These are phyloP conservation scores for Monosporascus sp. DNA, from an alignment of 2,329 filamentous ascomycete genomes.

Conservation along the genomic window DNA sequence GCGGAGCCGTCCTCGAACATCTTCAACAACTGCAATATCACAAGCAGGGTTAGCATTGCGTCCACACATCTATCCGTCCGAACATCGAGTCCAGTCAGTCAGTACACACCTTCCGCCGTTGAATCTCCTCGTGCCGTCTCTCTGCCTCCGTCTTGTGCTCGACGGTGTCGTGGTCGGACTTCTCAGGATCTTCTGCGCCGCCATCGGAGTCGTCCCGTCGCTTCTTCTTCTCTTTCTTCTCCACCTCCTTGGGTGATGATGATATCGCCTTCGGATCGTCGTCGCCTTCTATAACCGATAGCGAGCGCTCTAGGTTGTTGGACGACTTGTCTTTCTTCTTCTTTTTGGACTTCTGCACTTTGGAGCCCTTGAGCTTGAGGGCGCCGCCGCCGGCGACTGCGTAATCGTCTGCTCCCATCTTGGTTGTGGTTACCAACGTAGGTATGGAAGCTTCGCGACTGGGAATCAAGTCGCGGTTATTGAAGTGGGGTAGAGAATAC, in stretches of 20 bases:
- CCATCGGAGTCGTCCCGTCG: conserved; percentile 13
- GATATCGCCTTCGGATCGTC: background rate
- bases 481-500: too few relatives aligned
- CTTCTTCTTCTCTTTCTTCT: conserved; percentile 21
- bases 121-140: conserved; percentile 71
- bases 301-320: conserved; percentile 40
- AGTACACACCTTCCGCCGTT: conserved; percentile 67
- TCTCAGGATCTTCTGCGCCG: conserved; percentile 26
- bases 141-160: conserved; percentile 78
- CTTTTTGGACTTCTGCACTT: conserved; percentile 59
- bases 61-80: background rate
- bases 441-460: too few relatives aligned
- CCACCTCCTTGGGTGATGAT: conserved; percentile 8
- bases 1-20: conserved; percentile 56
- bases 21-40: conserved; percentile 62
- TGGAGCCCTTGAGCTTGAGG: conserved; percentile 78
- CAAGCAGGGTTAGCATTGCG: conserved; percentile 8
- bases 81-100: background rate
- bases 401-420: conserved; percentile 74
- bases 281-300: conserved; percentile 22
- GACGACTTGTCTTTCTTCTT: conserved; percentile 48
- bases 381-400: conserved; percentile 61
- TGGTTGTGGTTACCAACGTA: background rate
- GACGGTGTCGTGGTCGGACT: conserved; percentile 21
- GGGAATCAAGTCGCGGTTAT: too few relatives aligned